phyloP scores from a whole-genome alignment of 2,329 filamentous ascomycete genomes.

The Talaromyces pinophilus region DNA sequence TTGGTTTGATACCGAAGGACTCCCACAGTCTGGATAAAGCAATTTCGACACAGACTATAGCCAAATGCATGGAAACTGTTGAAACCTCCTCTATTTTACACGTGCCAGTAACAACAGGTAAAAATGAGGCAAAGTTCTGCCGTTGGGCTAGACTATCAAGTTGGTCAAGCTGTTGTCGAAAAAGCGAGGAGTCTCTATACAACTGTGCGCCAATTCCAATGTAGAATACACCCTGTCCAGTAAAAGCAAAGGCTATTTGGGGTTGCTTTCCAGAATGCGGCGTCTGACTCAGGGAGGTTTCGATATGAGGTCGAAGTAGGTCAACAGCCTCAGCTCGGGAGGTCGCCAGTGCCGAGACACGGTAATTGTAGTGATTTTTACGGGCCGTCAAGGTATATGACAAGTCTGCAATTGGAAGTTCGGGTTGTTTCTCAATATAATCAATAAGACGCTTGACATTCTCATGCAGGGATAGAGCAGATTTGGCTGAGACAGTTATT shows the following conservation, averaged over 20 bases:
- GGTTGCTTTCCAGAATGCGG: no score
- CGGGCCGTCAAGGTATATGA: neutral
- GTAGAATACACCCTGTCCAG: neutral
- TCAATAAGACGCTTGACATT: neutral
- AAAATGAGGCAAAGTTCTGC: neutral
- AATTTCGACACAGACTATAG: constrained; percentile 35
- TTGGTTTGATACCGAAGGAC: constrained; percentile 35
- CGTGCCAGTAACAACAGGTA: neutral
- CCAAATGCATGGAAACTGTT: neutral
- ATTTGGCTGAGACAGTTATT: neutral
- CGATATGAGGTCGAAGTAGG: neutral
- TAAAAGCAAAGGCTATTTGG: neutral
- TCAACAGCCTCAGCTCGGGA: neutral
- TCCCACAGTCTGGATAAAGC: constrained; percentile 34
- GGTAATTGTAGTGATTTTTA: neutral
- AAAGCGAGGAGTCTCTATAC: neutral
- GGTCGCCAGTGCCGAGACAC: neutral
- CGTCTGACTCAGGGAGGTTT: neutral
- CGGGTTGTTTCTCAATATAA: neutral
- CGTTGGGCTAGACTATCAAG: neutral
- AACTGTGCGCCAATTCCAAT: neutral
- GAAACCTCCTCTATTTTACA: neutral
- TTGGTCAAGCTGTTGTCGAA: neutral
- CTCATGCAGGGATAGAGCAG: neutral
- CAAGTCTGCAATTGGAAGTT: neutral